Percentiles rank a stretch among this genome's conserved stretches.
Conservation (phyloP, 202 grass and related monocot genomes). For the Cymbopogon flexuosus region DNA sequence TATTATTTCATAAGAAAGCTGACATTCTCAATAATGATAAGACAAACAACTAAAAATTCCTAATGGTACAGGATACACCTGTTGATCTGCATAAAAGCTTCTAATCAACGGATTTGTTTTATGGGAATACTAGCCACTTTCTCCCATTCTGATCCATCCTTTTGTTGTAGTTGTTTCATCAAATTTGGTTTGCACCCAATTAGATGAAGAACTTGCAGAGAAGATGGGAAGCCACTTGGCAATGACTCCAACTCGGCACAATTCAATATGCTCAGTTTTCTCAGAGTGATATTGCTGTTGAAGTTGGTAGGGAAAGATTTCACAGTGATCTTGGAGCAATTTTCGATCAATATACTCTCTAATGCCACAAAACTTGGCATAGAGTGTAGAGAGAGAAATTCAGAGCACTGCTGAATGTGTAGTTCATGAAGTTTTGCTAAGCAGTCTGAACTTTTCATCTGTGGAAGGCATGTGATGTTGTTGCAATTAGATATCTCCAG, state of each 20-base stretch:
- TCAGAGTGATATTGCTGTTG: slow-evolving; percentile 31
- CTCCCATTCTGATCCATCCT: slow-evolving; percentile 39
- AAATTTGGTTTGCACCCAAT: slow-evolving; percentile 40
- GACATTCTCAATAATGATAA: background rate
- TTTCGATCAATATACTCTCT: slow-evolving; percentile 36
- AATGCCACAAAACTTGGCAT: slow-evolving; percentile 30
- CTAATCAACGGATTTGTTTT: slow-evolving; percentile 28
- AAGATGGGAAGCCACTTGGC: slow-evolving; percentile 40
- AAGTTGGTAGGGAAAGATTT: slow-evolving; percentile 39
- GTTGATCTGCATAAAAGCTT: background rate
- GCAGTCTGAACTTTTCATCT: slow-evolving; percentile 3
- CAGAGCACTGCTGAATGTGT: slow-evolving; percentile 38
- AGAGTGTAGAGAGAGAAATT: slow-evolving; percentile 31
- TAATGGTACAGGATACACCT: background rate
- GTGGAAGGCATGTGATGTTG: slow-evolving; percentile 46
- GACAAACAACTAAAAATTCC: background rate
- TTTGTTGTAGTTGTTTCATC: slow-evolving; percentile 20
- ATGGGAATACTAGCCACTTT: slow-evolving; percentile 32
- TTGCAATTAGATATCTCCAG: slow-evolving; percentile 47
- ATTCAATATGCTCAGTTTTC: slow-evolving; percentile 48
- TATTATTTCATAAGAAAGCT: background rate
- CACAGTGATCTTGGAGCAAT: slow-evolving; percentile 35
- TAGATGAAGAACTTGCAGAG: slow-evolving; percentile 48
- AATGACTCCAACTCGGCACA: slow-evolving; percentile 40
- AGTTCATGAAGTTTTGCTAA: slow-evolving; percentile 38